Base-by-base conservation (phyloP, 495 filamentous ascomycete genomes). In the Lasiosphaeriaceae sp. region DNA sequence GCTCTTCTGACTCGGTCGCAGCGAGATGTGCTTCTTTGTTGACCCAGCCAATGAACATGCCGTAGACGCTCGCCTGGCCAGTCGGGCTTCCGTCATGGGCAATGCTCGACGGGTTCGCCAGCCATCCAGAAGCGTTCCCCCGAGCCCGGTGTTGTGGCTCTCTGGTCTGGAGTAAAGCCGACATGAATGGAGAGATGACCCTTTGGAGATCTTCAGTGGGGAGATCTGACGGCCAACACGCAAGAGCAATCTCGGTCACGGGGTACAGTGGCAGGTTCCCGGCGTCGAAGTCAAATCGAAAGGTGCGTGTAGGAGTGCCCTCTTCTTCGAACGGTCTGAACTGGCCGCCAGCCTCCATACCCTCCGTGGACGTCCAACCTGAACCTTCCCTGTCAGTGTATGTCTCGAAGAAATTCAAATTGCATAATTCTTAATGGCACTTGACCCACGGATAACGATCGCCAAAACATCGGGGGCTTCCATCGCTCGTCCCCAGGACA, bases 211-310 rank as follows among this genome's bases (percentile, higher is more conserved):
- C 50, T 1, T 12, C 19, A 6, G 0, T 6, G 11, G 50, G 11
- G 11, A 22, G 12, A 17, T 52, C 31, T 11, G 31, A 39, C n/a
- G 50, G 17, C 12, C 23, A 52, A 14, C 23, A 39, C 7, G 35
- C n/a, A 2, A 52, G 19, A 17, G 50, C 50, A 21, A 52, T 52
- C 47, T 52, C 50, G 19, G 50, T 52, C 8, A 21, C 29, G 12
- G 50, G 50, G 31, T 37, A 37, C 17, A 9, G 19, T 3, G 16
- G 23, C n/a, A 52, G 29, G 35, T 52, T 31, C 16, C 50, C 50
- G 1, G 20, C 50, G 34, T 52, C 50, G 16, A 39, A 52, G 29
- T 11, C 16, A 24, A 52, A 19, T 16, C 26, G 26, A 11, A 50
- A 31, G 6, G 23, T 22, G 22, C 19, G 46, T 14, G 46, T 23